A percentile compares a stretch with the other conserved stretches of the same genome.
phyloP scores from a whole-genome alignment of 768 basidiomycete species.

The Panaeolus cyanescens region DNA sequence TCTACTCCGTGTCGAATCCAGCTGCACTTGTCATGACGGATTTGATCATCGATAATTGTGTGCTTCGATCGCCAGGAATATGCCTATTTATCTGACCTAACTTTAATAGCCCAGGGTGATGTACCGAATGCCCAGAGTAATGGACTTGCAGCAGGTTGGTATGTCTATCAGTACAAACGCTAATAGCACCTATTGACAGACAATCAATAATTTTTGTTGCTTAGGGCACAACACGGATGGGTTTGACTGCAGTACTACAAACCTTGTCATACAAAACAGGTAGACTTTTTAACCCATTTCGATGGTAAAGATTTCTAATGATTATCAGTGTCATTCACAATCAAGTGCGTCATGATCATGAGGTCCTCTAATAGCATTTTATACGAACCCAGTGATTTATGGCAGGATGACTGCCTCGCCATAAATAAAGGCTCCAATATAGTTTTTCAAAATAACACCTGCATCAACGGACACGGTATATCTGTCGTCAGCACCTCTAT shows the following conservation, averaged over 20 bases:
- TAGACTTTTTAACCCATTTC: conserved; percentile 3
- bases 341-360: conserved; percentile 39
- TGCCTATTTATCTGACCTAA: not conserved
- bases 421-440: conserved; percentile 46
- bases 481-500: conserved; percentile 44
- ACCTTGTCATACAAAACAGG: conserved; percentile 46
- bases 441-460: conserved; percentile 50
- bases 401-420: conserved; percentile 64
- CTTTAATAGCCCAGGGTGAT: conserved; percentile 48
- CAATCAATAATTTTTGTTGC: not conserved
- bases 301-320: not conserved
- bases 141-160: conserved; percentile 43
- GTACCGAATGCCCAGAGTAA: conserved; percentile 51
- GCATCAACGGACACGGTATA: conserved; percentile 64
- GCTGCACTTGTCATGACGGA: conserved; percentile 42
- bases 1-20: conserved; percentile 40
- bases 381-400: not conserved
- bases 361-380: not conserved
- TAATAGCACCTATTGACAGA: not conserved
- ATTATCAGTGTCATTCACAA: conserved; percentile 32
- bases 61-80: conserved; percentile 15
- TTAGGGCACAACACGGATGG: conserved; percentile 52
- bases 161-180: not conserved
- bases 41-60: conserved; percentile 59
- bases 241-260: conserved; percentile 42